Base-by-base conservation (phyloP, 176 grass and related monocot genomes). In the Oryza rufipogon region DNA sequence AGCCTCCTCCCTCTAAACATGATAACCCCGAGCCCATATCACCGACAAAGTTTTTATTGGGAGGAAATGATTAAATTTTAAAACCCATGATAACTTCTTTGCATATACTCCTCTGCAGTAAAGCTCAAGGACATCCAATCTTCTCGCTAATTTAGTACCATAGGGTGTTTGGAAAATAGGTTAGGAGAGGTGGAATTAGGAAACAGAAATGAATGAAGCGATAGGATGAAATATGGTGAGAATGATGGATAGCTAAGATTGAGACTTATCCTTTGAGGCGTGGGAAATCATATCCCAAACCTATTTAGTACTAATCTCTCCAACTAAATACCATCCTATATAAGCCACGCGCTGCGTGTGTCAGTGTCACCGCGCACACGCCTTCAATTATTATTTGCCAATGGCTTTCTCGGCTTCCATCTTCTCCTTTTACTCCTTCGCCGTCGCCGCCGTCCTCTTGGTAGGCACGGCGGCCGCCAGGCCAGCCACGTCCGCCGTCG, bases 331-430 rank as follows among this genome's bases (percentile, higher is more conserved):
- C 5, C 44, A 49, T 44, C 42, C 42, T 44, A 19, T 54, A 54
- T 17, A 54, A 17, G 48, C 17, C 52, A 6, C 6, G 52, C 6
- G 52, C 52, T 22, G 4, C 41, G 46, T 38, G 36, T 38, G 5
- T 12, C 56, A 73, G 36, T 38, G 5, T 12, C 56, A 73, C 12
- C 17, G 34, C 30, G 16, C 56, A 32, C 2, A 60, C 58, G 11
- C 58, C 8, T 2, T 12, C 34, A 4, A 44, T 44, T 44, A 23
- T 32, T 32, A 32, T 69, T 33, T 22, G 8, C 30, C 10, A 25
- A 83, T 79, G 86, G 68, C 23, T 67, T 36, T 45, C 32, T 23
- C 68, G 16, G 45, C 34, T 10, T 46, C 60, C 25, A 7, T 15
- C 12, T 6, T 54, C n/a, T n/a, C 45, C 12, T 3, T 45, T 22